Conservation (phyloP, 2,329 filamentous ascomycete genomes). For the Colletotrichum tamarilloi region DNA sequence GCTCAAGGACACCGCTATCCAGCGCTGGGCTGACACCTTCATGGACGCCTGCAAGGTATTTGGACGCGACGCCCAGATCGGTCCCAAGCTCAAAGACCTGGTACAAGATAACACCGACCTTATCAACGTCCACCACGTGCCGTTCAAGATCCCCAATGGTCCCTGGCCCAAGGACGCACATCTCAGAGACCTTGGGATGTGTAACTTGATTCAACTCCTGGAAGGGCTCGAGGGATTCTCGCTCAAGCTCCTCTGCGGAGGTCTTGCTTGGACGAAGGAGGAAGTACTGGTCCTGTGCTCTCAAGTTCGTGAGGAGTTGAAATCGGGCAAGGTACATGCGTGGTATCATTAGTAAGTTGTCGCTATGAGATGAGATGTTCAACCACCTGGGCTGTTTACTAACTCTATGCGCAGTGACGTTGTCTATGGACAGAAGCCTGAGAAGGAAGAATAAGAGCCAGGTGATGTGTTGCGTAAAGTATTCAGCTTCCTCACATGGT, state of each 20-base stretch:
- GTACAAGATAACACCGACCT: background rate
- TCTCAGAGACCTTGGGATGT: conserved; percentile 44
- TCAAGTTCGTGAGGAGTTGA: conserved; percentile 43
- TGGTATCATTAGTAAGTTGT: conserved; percentile 39
- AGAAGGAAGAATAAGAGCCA: background rate
- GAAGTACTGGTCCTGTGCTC: conserved; percentile 42
- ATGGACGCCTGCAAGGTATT: background rate
- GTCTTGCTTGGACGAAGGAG: conserved; percentile 42
- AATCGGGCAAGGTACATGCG: conserved; percentile 40
- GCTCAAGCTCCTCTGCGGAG: conserved; percentile 42
- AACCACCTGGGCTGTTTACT: no score
- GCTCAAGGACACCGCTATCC: background rate
- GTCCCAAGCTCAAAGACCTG: background rate
- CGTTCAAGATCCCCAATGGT: background rate
- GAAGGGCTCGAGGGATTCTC: conserved; percentile 40
- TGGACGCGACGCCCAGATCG: background rate
- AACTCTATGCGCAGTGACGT: background rate
- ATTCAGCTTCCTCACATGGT: no score
- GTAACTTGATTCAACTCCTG: conserved; percentile 30
- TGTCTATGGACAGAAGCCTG: conserved; percentile 28
- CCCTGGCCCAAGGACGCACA: conserved; percentile 41
- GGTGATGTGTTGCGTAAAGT: no score
- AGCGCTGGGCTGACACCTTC: background rate
- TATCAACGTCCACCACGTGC: background rate
- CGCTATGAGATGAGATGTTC: no score